These are phyloP conservation scores for Brettanomyces sp. DNA, from an alignment of 805 yeast species.

Conservation along the genomic window DNA sequence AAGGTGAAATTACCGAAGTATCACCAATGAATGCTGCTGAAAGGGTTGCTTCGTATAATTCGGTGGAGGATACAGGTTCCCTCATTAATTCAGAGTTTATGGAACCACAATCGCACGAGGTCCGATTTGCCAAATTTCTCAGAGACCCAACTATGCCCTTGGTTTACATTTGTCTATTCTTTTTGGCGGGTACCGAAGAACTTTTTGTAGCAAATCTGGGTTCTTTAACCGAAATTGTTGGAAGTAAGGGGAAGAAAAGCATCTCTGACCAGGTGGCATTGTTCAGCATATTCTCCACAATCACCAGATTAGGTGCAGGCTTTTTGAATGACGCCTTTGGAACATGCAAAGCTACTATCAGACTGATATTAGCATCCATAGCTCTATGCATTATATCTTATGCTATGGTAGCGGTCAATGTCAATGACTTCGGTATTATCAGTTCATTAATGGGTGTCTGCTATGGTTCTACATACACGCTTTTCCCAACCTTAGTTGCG, in stretches of 20 bases:
- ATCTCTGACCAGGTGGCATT: conserved; percentile 45
- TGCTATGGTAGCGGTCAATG: conserved; percentile 8
- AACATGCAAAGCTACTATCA: conserved; percentile 6
- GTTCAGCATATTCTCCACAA: conserved; percentile 58
- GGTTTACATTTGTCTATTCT: conserved; percentile 51
- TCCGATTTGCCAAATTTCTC: conserved; percentile 25
- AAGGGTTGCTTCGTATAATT: background rate
- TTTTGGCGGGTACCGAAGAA: conserved; percentile 77
- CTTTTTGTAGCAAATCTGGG: conserved; percentile 80
- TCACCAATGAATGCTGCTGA: conserved; percentile 2
- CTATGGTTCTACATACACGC: conserved; percentile 78
- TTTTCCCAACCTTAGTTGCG: conserved; percentile 73
- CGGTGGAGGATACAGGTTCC: conserved; percentile 25
- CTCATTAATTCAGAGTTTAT: conserved; percentile 19
- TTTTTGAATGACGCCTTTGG: conserved; percentile 49
- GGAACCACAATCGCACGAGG: conserved; percentile 19
- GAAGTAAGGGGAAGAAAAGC: conserved; percentile 6
- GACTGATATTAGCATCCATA: conserved; percentile 6
- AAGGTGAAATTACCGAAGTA: background rate
- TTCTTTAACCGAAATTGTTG: conserved; percentile 38
- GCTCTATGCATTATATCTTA: conserved; percentile 6
- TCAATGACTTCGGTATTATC: conserved; percentile 6
- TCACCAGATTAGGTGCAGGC: conserved; percentile 58
- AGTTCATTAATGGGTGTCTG: conserved; percentile 54
- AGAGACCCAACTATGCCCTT: conserved; percentile 54